Percentiles rank a stretch among this genome's conserved stretches.
Evolutionary conservation across 129 eudicot genomes (phyloP).

Genomic region (Pulicaria dysenterica): DNA sequence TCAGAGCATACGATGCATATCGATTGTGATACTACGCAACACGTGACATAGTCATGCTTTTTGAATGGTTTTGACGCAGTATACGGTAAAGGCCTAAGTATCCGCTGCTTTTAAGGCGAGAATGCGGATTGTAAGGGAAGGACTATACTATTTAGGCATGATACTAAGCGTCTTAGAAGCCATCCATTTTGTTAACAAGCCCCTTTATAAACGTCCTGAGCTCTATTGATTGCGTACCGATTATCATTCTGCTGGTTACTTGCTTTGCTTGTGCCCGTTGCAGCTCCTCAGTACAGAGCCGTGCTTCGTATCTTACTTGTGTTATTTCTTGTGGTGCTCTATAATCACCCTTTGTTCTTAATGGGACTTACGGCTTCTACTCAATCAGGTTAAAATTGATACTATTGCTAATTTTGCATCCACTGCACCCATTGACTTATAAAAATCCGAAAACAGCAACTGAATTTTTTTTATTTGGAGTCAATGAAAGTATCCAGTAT

Average conservation of each 20-base stretch:
- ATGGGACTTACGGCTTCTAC: constrained; percentile 54
- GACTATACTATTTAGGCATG: constrained; percentile 11
- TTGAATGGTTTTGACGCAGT: constrained; percentile 5
- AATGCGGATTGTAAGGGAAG: constrained; percentile 34
- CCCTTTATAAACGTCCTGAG: constrained; percentile 14
- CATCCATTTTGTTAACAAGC: constrained; percentile 9
- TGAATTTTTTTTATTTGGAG: too few relatives aligned
- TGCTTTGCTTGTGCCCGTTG: constrained; percentile 15
- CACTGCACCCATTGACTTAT: background rate
- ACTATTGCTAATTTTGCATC: background rate
- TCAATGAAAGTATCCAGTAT: background rate
- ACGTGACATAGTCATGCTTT: background rate
- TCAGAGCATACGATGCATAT: background rate
- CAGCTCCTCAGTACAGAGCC: background rate
- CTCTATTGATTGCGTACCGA: constrained; percentile 9
- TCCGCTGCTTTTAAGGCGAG: constrained; percentile 38
- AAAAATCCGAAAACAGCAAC: background rate
- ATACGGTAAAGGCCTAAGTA: constrained; percentile 23
- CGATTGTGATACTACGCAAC: background rate
- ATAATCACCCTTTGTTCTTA: constrained; percentile 26
- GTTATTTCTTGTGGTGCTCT: constrained; percentile 10
- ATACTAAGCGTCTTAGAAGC: constrained; percentile 15
- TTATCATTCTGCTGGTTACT: constrained; percentile 13
- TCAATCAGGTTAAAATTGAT: constrained; percentile 50
- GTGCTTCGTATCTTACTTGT: constrained; percentile 12